These are phyloP conservation scores for Biscogniauxia marginata DNA, from an alignment of 2,329 filamentous ascomycete species.

Conservation along the genomic window DNA sequence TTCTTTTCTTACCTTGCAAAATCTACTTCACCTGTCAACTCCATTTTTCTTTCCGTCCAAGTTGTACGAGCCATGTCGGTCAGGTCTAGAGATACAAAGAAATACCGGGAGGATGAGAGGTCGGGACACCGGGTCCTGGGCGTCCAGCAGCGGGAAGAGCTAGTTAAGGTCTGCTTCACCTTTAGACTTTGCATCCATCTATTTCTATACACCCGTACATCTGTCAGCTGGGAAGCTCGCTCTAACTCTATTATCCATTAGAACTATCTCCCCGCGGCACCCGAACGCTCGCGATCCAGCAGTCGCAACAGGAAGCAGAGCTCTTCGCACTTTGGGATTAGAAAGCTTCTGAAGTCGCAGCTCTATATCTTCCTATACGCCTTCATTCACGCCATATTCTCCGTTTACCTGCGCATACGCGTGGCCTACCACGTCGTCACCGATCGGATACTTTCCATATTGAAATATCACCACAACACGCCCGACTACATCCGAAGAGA, in stretches of 20 bases:
- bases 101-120: conserved; percentile 47
- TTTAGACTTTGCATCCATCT: neutral
- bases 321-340: conserved; percentile 53
- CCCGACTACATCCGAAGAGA: conserved; percentile 90
- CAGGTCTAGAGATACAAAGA: conserved; percentile 35
- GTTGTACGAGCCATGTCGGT: conserved; percentile 35
- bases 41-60: neutral
- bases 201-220: neutral
- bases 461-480: conserved; percentile 94
- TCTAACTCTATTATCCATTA: conserved; percentile 13
- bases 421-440: conserved; percentile 76
- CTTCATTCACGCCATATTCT: conserved; percentile 78
- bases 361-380: conserved; percentile 67
- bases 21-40: neutral
- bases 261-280: conserved; percentile 29
- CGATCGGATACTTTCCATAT: conserved; percentile 74
- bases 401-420: conserved; percentile 79
- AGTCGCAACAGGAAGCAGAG: conserved; percentile 30
- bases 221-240: neutral
- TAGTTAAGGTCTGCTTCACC: conserved; percentile 40
- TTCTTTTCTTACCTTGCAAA: neutral
- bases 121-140: conserved; percentile 41
- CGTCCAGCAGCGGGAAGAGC: conserved; percentile 42
- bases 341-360: conserved; percentile 60
- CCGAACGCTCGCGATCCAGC: conserved; percentile 27